Evolutionary conservation across 495 filamentous ascomycete genomes (phyloP), one percentile per base, ranked within the genome.

Genomic region (Tuber calosporum): DNA sequence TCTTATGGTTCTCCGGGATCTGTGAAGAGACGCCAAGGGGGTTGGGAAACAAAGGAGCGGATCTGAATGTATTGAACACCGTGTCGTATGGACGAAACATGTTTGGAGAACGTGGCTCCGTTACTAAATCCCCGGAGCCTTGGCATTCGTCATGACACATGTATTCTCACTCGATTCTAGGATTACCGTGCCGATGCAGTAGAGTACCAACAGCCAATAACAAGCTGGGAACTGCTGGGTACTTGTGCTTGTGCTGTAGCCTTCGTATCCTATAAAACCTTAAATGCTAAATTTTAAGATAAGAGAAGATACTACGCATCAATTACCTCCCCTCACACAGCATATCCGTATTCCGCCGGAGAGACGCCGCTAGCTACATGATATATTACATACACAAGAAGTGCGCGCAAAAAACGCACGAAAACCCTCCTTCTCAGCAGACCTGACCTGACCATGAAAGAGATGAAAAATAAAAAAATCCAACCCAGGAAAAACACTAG

Each of bases 401-500:
- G 26, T 15, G 53, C 34, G 53, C 13, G 26, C n/a, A n/a, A 34
- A 62, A 30, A 62, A 26, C 26, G 30, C 53, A 62, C 26, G 6
- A 34, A 53, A 62, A 30, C 26, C 26, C 26, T 13, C 26, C 53
- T 62, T 62, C 53, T 30, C 53, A 62, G 26, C 26, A 26, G 13
- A 62, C 53, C 53, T 62, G 30, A 34, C 53, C 26, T 15, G 53
- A 5, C 53, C 53, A 34, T 19, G 53, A 62, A 62, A 34, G 53
- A 62, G 53, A 58, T 58, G n/a, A 58, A 58, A 53, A 15, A 62
- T 34, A 26, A 34, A 62, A 34, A 62, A 34, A 34, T n/a, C 30
- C 53, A 62, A 62, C 53, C 53, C 53, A 62, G 26, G 26, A 62
- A 62, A 53, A 62, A 17, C 26, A 62, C 53, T 62, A 62, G 53